Evolutionary conservation across 208 protist species (phyloP).

Genomic region (Trypanosoma melophagium): DNA sequence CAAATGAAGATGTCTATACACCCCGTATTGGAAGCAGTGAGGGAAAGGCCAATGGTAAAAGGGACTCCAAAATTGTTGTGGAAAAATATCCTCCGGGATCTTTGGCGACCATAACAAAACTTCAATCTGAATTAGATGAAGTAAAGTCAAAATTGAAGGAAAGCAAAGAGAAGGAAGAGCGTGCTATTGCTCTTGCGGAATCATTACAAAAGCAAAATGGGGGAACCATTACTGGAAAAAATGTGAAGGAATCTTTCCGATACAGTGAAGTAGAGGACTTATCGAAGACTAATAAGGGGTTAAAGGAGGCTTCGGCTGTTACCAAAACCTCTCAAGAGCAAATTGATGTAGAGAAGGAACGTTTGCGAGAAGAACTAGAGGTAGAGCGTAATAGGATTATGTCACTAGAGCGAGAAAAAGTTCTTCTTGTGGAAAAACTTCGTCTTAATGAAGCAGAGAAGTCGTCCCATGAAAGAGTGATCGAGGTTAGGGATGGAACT

Average conservation of each 20-base stretch:
- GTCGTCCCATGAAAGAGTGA: not conserved
- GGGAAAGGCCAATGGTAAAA: not conserved
- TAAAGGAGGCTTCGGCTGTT: not conserved
- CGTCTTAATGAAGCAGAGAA: not conserved
- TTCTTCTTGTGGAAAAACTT: not conserved
- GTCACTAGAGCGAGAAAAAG: not conserved
- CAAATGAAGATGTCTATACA: constrained; percentile 16
- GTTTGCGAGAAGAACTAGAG: not conserved
- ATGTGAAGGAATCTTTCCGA: not conserved
- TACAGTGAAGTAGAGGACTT: constrained; percentile 1
- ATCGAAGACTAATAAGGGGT: constrained; percentile 21
- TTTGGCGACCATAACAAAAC: not conserved
- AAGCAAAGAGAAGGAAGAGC: constrained; percentile 3
- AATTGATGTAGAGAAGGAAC: constrained; percentile 25
- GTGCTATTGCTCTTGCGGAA: not conserved
- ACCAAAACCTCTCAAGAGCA: not conserved
- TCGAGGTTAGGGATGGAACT: constrained; percentile 1
- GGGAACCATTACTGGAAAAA: too few species aligned
- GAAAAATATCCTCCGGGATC: not conserved
- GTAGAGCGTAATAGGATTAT: constrained; percentile 6
- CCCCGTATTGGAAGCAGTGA: not conserved
- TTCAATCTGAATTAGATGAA: constrained; percentile 16
- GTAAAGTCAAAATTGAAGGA: constrained; percentile 29
- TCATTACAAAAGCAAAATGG: not conserved
- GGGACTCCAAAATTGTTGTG: not conserved